phyloP scores from a whole-genome alignment of 805 yeast species.

The Schwanniomyces pseudopolymorphus region DNA sequence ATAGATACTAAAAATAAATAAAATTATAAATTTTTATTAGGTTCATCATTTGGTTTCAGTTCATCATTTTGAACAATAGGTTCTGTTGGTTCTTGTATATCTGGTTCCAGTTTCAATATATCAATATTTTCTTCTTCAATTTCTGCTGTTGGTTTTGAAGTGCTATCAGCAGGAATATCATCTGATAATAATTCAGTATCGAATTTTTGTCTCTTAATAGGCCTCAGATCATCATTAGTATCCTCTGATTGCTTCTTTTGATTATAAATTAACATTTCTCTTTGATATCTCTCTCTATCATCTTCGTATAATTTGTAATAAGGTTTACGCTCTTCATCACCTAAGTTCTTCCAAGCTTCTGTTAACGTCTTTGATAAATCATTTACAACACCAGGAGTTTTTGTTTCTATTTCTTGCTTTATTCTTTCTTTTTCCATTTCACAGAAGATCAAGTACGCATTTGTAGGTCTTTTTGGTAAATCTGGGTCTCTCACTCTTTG shows the following conservation, averaged over 20 bases:
- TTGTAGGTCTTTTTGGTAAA: constrained; percentile 85
- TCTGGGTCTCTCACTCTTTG: constrained; percentile 70
- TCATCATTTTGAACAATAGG: background rate
- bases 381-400: constrained; percentile 45
- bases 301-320: constrained; percentile 74
- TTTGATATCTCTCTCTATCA: constrained; percentile 72
- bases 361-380: constrained; percentile 80
- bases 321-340: constrained; percentile 67
- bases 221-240: constrained; percentile 4
- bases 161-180: background rate
- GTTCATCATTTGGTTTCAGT: background rate
- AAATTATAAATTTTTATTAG: background rate
- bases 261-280: constrained; percentile 63
- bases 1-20: background rate
- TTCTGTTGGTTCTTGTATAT: background rate
- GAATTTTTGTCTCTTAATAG: constrained; percentile 12
- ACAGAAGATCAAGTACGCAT: constrained; percentile 85
- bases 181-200: constrained; percentile 6
- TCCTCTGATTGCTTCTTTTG: constrained; percentile 21
- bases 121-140: background rate
- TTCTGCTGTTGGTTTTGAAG: background rate
- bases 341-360: constrained; percentile 80
- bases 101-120: background rate
- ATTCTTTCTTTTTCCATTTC: constrained; percentile 80
- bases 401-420: constrained; percentile 54